Evolutionary conservation across 352 stramenopile species (phyloP), one percentile per base, ranked within the genome.

Genomic region (Elongisporangium undulatum): DNA sequence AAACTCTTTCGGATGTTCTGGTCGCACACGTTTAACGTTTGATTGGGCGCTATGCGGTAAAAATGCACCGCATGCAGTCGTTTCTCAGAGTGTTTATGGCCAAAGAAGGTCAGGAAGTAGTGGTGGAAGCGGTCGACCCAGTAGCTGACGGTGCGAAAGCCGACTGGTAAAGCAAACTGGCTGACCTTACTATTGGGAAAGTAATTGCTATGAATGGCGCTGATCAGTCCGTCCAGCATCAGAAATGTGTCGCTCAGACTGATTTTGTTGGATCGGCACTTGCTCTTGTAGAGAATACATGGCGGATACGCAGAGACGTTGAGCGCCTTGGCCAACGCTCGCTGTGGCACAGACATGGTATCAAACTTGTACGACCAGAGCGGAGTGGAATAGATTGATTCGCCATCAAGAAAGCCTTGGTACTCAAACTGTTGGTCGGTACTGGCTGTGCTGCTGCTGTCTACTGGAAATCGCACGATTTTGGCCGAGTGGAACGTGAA

Each of bases 61-160:
- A 45, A 45, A 12, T 45, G 12, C 12, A 45, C 34, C 3, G 34
- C 34, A 17, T 45, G 34, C 10, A 45, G 4, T 17, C 34, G 16
- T 4, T 1, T 5, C 4, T 45, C 13, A 17, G 34, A 15, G 10
- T 12, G 26, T 16, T 65, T 15, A 1, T 64, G 12, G 52, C 76
- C 67, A 2, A 82, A 50, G 2, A 57, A 66, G 49, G 74, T 63
- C 20, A 63, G 29, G 9, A 79, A 2, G 20, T 63, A 69, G 9
- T 79, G 73, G 45, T 82, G 63, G 3, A 82, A 21, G 0, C 70
- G 68, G 13, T 82, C 73, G 45, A 82, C 55, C 73, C 73, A 79
- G 16, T 56, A 26, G 13, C 59, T 53, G 2, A n/a, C 49, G 1
- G 1, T 8, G 9, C 16, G 49, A 9, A 38, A 41, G 20, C 19